Percentiles rank a stretch among this genome's conserved stretches.
These are phyloP conservation scores for Baeospora myosura DNA, from an alignment of 1,284 basidiomycete species.

Conservation along the genomic window DNA sequence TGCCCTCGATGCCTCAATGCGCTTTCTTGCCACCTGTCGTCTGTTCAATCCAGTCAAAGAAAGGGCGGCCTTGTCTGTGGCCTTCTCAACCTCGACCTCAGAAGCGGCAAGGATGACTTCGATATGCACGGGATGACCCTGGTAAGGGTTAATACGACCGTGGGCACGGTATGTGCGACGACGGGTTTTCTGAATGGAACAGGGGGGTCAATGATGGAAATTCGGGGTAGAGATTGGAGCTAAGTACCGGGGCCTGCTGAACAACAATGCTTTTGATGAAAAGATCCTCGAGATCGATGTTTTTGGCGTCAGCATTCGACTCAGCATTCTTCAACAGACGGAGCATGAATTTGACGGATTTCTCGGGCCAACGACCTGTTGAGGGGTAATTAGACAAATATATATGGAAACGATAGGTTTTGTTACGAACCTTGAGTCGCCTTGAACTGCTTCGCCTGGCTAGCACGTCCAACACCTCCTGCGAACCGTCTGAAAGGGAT, in stretches of 20 bases:
- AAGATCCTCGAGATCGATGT: slow-evolving; percentile 88
- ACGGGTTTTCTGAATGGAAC: slow-evolving; percentile 81
- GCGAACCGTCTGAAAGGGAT: slow-evolving; percentile 97
- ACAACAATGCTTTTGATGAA: slow-evolving; percentile 96
- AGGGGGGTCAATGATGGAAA: background rate
- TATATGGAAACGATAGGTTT: slow-evolving; percentile 4
- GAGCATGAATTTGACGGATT: slow-evolving; percentile 94
- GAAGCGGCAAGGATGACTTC: slow-evolving; percentile 84
- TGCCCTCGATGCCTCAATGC: slow-evolving; percentile 72
- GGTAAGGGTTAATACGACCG: slow-evolving; percentile 89
- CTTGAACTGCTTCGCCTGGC: slow-evolving; percentile 97
- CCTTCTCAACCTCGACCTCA: slow-evolving; percentile 81
- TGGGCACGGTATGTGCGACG: slow-evolving; percentile 99
- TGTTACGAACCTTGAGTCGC: slow-evolving; percentile 80
- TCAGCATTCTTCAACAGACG: slow-evolving; percentile 98
- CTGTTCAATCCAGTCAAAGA: slow-evolving; percentile 66
- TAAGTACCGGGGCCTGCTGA: slow-evolving; percentile 90
- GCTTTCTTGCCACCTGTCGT: slow-evolving; percentile 74
- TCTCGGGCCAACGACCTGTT: slow-evolving; percentile 98
- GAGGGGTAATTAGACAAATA: slow-evolving; percentile 2
- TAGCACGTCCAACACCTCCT: slow-evolving; percentile 94
- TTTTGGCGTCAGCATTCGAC: slow-evolving; percentile 98
- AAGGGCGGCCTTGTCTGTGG: slow-evolving; percentile 67
- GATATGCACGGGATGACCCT: slow-evolving; percentile 91
- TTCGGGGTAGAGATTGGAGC: background rate